Percentiles rank a stretch among this genome's conserved stretches.
These are phyloP conservation scores for Eimeria necatrix DNA, from an alignment of 169 alveolate genomes.

Conservation along the genomic window DNA sequence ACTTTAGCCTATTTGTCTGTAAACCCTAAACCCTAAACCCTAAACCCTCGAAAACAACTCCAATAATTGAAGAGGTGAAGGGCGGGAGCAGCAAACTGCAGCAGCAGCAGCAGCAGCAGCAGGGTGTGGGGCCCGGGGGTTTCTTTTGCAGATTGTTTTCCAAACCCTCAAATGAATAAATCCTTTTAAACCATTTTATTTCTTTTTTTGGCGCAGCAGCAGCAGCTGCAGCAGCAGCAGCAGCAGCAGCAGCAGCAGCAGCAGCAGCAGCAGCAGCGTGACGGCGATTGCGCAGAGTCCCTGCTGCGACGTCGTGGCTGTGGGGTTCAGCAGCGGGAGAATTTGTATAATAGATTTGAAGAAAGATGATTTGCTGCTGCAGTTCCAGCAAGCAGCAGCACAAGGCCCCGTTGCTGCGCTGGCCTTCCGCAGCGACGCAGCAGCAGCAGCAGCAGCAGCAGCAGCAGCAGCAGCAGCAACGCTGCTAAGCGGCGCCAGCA, in stretches of 20 bases:
- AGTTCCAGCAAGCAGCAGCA: slow-evolving; percentile 26
- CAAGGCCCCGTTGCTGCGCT: slow-evolving; percentile 64
- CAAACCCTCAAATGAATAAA: too few relatives aligned
- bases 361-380: slow-evolving; percentile 54
- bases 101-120: too few relatives aligned
- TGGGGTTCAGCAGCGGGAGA: slow-evolving; percentile 48
- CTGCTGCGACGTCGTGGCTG: slow-evolving; percentile 54
- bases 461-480: slow-evolving; percentile 23
- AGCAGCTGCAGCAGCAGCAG: too few relatives aligned
- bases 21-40: too few relatives aligned
- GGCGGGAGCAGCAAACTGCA: too few relatives aligned
- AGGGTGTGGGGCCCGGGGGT: too few relatives aligned
- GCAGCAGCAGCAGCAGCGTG: slow-evolving; percentile 24
- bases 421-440: slow-evolving; percentile 57
- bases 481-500: slow-evolving; percentile 43
- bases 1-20: too few relatives aligned
- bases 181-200: too few relatives aligned
- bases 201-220: too few relatives aligned
- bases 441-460: slow-evolving; percentile 11
- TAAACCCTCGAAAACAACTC: too few relatives aligned
- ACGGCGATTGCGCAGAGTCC: slow-evolving; percentile 16
- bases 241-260: neutral
- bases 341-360: slow-evolving; percentile 4
- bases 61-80: too few relatives aligned
- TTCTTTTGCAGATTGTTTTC: too few relatives aligned